These are phyloP conservation scores for Calonectria crousiana DNA, from an alignment of 2,329 filamentous ascomycete species.

Conservation along the genomic window DNA sequence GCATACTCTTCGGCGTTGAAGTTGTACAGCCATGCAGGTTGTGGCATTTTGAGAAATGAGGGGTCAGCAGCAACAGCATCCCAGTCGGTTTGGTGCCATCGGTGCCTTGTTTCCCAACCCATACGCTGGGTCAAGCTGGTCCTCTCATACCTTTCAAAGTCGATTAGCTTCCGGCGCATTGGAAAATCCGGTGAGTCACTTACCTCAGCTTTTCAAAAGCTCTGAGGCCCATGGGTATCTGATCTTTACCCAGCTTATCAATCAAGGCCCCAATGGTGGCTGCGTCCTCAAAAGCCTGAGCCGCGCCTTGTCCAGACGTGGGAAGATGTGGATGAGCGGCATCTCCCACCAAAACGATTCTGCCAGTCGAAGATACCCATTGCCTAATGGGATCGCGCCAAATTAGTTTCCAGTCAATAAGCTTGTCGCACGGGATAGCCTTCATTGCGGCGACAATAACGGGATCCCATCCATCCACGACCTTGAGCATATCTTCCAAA, in stretches of 20 bases:
- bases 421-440: background rate
- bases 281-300: slow-evolving; percentile 18
- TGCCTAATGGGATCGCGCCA: slow-evolving; percentile 17
- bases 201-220: slow-evolving; percentile 13
- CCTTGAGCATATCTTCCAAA: background rate
- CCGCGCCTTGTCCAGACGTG: slow-evolving; percentile 10
- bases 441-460: background rate
- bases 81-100: slow-evolving; percentile 12
- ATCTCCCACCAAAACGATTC: slow-evolving; percentile 1
- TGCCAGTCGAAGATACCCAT: background rate
- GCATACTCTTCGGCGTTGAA: background rate
- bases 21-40: background rate
- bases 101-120: slow-evolving; percentile 10
- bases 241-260: background rate
- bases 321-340: slow-evolving; percentile 2
- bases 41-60: background rate
- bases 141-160: background rate
- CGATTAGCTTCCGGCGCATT: background rate
- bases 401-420: slow-evolving; percentile 12
- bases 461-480: slow-evolving; percentile 3
- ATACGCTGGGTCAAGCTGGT: slow-evolving; percentile 13
- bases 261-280: background rate
- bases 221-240: background rate
- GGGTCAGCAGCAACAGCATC: background rate
- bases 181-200: background rate